A percentile compares a stretch with the other conserved stretches of the same genome.
These are phyloP conservation scores for Ophiostoma himal-ulmi DNA, from an alignment of 2,329 filamentous ascomycete species.

Conservation along the genomic window DNA sequence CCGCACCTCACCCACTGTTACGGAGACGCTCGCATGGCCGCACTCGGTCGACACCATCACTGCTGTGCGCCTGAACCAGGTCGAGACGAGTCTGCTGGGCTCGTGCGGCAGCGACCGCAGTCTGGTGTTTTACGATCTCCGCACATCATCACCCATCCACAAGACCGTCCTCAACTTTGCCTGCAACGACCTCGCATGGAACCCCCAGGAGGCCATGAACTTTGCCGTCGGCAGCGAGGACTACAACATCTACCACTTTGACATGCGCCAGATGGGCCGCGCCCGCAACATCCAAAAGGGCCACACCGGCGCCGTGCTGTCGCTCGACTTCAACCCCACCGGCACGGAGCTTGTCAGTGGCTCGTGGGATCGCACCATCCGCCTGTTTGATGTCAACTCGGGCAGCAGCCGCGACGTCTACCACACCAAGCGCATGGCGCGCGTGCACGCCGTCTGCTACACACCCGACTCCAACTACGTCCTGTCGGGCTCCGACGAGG, in stretches of 20 bases:
- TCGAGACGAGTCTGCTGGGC: conserved; percentile 84
- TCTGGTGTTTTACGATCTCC: conserved; percentile 84
- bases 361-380: conserved; percentile 80
- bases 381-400: conserved; percentile 72
- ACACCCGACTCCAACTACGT: conserved; percentile 87
- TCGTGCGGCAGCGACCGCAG: conserved; percentile 81
- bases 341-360: conserved; percentile 90
- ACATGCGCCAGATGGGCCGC: conserved; percentile 57
- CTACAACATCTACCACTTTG: conserved; percentile 87
- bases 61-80: conserved; percentile 82
- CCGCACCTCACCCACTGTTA: conserved; percentile 21
- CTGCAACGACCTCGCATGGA: conserved; percentile 82
- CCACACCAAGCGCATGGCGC: conserved; percentile 96
- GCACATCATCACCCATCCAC: conserved; percentile 75
- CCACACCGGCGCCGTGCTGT: conserved; percentile 70
- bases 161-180: conserved; percentile 78
- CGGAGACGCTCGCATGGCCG: conserved; percentile 27
- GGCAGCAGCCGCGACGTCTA: conserved; percentile 91
- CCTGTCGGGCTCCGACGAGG: conserved; percentile 86
- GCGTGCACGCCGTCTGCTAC: conserved; percentile 51
- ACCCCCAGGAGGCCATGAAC: conserved; percentile 67
- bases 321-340: conserved; percentile 90
- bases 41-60: conserved; percentile 76
- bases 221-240: conserved; percentile 91
- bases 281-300: conserved; percentile 29